These are phyloP conservation scores for Naganishia friedmannii DNA, from an alignment of 768 basidiomycete genomes.

Conservation along the genomic window DNA sequence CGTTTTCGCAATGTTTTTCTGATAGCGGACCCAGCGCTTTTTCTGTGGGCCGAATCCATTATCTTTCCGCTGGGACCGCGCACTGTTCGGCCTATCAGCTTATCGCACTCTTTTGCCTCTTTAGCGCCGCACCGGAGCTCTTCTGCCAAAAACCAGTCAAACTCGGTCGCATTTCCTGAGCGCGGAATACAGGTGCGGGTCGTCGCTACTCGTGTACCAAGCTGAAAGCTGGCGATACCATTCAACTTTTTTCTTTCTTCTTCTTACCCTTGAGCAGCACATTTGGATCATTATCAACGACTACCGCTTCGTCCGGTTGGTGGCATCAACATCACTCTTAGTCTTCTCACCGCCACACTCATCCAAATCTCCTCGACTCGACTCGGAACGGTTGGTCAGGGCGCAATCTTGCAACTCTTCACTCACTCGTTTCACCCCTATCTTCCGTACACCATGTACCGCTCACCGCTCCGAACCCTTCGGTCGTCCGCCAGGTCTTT, in stretches of 20 bases:
- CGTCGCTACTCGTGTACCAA: neutral
- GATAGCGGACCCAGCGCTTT: slow-evolving; percentile 2
- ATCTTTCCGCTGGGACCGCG: neutral
- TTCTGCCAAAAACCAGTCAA: neutral
- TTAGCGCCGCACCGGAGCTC: neutral
- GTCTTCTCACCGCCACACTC: neutral
- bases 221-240: neutral
- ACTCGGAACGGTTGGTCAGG: neutral
- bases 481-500: slow-evolving; percentile 18
- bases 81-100: neutral
- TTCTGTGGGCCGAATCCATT: neutral
- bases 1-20: no score
- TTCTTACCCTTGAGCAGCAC: no score
- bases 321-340: neutral
- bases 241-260: neutral
- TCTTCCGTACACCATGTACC: slow-evolving; percentile 17
- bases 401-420: neutral
- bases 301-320: neutral
- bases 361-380: neutral
- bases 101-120: neutral
- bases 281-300: neutral
- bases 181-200: no score
- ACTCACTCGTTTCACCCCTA: neutral
- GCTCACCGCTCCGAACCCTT: slow-evolving; percentile 20
- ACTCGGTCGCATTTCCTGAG: slow-evolving; percentile 1